Percentiles rank a stretch among this genome's conserved stretches.
phyloP scores from a whole-genome alignment of 2,329 filamentous ascomycete species.

The Fusarium poae region DNA sequence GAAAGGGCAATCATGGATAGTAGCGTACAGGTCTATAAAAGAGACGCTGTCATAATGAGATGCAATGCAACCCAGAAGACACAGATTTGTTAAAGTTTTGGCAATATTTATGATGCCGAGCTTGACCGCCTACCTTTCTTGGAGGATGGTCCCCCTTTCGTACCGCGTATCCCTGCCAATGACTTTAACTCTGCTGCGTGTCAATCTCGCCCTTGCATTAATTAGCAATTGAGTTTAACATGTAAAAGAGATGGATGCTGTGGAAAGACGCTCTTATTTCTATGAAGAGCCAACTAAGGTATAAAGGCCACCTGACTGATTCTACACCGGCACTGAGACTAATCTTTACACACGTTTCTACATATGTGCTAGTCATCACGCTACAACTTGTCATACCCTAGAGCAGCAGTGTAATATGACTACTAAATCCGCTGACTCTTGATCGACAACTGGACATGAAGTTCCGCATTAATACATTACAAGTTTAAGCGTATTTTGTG shows the following conservation, averaged over 20 bases:
- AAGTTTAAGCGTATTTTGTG: not conserved
- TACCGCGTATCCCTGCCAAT: conserved; percentile 7
- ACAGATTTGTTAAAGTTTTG: conserved; percentile 25
- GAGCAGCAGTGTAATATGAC: not conserved
- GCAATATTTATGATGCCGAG: conserved; percentile 4
- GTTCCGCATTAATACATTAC: not conserved
- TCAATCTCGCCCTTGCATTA: not conserved
- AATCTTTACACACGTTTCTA: not conserved
- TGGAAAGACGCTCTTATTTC: not conserved
- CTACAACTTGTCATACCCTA: not conserved
- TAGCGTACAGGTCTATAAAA: conserved; percentile 6
- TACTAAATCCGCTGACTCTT: not conserved
- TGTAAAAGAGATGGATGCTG: not conserved
- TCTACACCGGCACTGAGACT: not conserved
- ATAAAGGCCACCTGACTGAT: not conserved
- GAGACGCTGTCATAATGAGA: not conserved
- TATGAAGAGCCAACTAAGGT: not conserved
- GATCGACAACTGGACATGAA: not conserved
- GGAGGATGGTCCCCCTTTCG: conserved; percentile 1
- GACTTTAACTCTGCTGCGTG: not conserved
- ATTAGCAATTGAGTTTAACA: not conserved
- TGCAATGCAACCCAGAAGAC: not conserved
- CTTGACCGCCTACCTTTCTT: conserved; percentile 7
- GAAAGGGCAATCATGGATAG: conserved; percentile 22
- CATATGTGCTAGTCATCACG: not conserved